Evolutionary conservation across 352 stramenopile genomes (phyloP).

Genomic region (Paralagenidium karlingii): DNA sequence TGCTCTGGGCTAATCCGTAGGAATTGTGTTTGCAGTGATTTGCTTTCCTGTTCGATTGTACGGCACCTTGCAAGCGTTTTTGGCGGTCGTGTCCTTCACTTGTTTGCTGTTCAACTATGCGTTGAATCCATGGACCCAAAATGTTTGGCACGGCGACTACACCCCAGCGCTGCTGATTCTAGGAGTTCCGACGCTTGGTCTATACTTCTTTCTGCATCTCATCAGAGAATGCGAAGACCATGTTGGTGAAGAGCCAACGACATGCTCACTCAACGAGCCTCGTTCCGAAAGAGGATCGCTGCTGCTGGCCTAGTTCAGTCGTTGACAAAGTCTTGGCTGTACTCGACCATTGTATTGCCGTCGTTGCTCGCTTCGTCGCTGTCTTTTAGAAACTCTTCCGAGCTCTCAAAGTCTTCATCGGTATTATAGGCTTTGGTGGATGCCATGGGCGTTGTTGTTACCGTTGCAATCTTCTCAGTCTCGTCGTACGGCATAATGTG

Average conservation of each 20-base stretch:
- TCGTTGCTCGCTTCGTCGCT: background rate
- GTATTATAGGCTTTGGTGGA: no score
- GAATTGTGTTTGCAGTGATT: constrained; percentile 33
- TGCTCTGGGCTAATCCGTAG: background rate
- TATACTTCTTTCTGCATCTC: constrained; percentile 55
- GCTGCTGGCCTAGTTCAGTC: background rate
- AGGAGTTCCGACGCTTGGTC: constrained; percentile 27
- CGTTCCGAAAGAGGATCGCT: no score
- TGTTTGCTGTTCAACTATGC: constrained; percentile 65
- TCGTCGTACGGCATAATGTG: no score
- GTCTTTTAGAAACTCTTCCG: constrained; percentile 1
- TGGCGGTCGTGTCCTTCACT: constrained; percentile 49
- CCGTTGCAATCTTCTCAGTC: no score
- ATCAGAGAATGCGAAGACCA: constrained; percentile 53
- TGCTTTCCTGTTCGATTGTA: constrained; percentile 67
- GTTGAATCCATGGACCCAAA: constrained; percentile 62
- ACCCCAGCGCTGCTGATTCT: constrained; percentile 39
- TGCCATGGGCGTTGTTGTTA: no score
- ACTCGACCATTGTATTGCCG: constrained; percentile 12
- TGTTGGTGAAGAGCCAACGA: constrained; percentile 20
- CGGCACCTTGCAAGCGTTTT: constrained; percentile 63
- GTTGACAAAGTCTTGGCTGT: constrained; percentile 53
- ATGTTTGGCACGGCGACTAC: constrained; percentile 54
- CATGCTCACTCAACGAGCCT: no score
- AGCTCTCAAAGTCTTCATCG: no score